These are phyloP conservation scores for Dispira parvispora DNA, from an alignment of 192 early-diverging fungal genomes.

Conservation along the genomic window DNA sequence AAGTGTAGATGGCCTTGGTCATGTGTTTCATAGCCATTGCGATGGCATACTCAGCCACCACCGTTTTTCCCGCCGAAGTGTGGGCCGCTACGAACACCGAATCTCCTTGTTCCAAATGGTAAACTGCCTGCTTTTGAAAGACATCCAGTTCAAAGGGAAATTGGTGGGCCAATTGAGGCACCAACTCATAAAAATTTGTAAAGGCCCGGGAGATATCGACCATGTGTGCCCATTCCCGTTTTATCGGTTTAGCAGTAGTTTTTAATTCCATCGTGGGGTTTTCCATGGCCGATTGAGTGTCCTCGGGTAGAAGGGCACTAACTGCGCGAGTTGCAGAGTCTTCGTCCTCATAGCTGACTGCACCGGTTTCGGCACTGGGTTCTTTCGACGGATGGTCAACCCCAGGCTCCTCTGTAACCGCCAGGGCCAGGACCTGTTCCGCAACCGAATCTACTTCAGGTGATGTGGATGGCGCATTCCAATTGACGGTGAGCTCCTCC, in stretches of 20 bases:
- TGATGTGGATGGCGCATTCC: too few species aligned
- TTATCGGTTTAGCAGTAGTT: slow-evolving; percentile 12
- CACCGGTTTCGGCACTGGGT: slow-evolving; percentile 6
- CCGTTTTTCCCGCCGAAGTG: slow-evolving; percentile 96
- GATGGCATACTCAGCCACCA: slow-evolving; percentile 97
- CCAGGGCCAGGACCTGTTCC: too few species aligned
- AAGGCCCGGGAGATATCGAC: slow-evolving; percentile 76
- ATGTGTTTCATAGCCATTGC: slow-evolving; percentile 85
- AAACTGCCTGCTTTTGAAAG: slow-evolving; percentile 94
- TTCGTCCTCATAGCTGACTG: background rate
- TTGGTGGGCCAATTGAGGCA: slow-evolving; percentile 75
- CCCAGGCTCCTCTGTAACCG: background rate
- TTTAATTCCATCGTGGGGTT: background rate
- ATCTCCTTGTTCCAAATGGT: slow-evolving; percentile 87
- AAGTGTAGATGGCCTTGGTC: slow-evolving; percentile 92
- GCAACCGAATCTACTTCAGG: too few species aligned
- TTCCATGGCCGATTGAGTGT: background rate
- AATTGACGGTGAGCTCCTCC: too few species aligned
- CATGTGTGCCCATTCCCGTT: slow-evolving; percentile 79
- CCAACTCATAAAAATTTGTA: slow-evolving; percentile 74
- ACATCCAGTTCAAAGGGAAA: slow-evolving; percentile 92
- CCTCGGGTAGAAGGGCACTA: too few species aligned
- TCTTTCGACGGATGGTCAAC: background rate
- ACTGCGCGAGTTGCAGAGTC: background rate
- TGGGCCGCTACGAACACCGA: slow-evolving; percentile 97